These are phyloP conservation scores for Thinopyrum elongatum DNA, from an alignment of 176 grass and related monocot genomes.

Conservation along the genomic window DNA sequence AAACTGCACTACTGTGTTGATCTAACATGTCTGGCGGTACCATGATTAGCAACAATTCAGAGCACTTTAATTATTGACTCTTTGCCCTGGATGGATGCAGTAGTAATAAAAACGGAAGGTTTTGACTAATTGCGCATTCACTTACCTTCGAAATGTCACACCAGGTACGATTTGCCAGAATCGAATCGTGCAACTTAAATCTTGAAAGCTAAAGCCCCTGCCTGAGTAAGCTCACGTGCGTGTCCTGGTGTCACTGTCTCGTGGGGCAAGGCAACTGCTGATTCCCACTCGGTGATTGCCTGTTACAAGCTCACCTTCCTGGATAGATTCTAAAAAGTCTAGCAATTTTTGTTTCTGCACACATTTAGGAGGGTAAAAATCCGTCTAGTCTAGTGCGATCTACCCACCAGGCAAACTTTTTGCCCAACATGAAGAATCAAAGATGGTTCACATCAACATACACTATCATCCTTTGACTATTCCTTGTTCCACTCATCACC, in stretches of 20 bases:
- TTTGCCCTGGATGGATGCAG: background rate
- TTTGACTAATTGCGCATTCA: background rate
- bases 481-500: slow-evolving; percentile 3
- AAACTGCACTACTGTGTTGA: background rate
- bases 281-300: background rate
- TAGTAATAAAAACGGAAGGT: background rate
- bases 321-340: background rate
- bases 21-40: background rate
- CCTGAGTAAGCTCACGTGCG: background rate
- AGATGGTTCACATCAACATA: background rate
- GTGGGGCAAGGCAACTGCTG: background rate
- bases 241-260: background rate
- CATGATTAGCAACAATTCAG: background rate
- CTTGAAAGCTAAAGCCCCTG: background rate
- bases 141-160: background rate
- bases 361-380: background rate
- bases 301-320: background rate
- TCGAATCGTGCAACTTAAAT: background rate
- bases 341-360: background rate
- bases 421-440: background rate
- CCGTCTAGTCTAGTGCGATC: background rate
- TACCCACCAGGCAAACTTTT: background rate
- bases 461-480: background rate
- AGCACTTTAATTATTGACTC: background rate
- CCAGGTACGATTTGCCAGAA: slow-evolving; percentile 7